phyloP scores from a whole-genome alignment of 129 eudicot species.

The Chrysanthemum seticuspe region DNA sequence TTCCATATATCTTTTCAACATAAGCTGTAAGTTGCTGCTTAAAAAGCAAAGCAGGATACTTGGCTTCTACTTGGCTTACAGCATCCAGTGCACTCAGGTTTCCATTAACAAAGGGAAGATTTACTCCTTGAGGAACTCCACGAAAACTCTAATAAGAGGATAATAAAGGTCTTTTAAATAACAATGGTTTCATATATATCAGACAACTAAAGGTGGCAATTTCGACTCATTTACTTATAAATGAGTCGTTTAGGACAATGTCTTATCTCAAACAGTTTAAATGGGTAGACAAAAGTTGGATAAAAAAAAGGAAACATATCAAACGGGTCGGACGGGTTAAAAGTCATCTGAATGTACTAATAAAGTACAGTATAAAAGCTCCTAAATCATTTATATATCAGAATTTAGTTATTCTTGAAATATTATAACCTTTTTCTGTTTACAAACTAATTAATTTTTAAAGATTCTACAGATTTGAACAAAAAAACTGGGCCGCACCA shows the following conservation, averaged over 20 bases:
- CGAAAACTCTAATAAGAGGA: conserved; percentile 68
- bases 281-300: not conserved
- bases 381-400: conserved; percentile 3
- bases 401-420: not conserved
- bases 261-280: not conserved
- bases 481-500: not conserved
- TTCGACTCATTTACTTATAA: not conserved
- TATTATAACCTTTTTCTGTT: not conserved
- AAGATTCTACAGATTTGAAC: no score
- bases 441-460: no score
- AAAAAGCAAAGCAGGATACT: conserved; percentile 93
- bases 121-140: conserved; percentile 87
- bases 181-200: not conserved
- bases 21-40: conserved; percentile 98
- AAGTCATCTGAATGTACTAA: not conserved
- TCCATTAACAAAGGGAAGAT: conserved; percentile 43
- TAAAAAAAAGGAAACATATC: not conserved
- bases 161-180: conserved; percentile 12
- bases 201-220: not conserved
- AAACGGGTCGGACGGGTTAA: not conserved
- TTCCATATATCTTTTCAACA: conserved; percentile 92
- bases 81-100: conserved; percentile 29
- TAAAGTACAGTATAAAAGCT: not conserved
- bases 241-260: not conserved
- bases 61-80: conserved; percentile 59